A percentile compares a stretch with the other conserved stretches of the same genome.
Evolutionary conservation across 169 alveolate genomes (phyloP).

Genomic region (Plasmodium chabaudi): DNA sequence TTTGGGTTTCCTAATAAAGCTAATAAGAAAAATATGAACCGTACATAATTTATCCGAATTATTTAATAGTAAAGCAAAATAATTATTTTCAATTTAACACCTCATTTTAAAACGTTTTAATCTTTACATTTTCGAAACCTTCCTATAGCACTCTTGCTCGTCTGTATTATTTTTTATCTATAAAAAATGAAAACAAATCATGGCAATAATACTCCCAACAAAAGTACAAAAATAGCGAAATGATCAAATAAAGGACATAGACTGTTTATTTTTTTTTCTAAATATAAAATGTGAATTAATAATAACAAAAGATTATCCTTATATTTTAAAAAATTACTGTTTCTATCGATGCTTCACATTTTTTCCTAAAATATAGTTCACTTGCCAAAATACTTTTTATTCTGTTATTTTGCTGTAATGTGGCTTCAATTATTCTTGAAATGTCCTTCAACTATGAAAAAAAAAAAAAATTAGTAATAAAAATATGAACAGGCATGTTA

Average conservation of each 20-base stretch:
- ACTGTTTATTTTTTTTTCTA: no score
- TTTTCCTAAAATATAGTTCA: conserved; percentile 51
- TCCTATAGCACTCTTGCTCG: conserved; percentile 56
- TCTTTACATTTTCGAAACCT: conserved; percentile 56
- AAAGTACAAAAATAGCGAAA: no score
- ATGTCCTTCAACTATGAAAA: conserved; percentile 33
- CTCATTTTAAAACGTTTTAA: background rate
- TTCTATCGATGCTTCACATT: conserved; percentile 60
- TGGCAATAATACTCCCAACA: no score
- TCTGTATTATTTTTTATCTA: conserved; percentile 34
- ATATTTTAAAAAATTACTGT: conserved; percentile 5
- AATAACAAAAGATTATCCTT: no score
- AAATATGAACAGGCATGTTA: no score
- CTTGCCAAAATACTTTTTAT: conserved; percentile 29
- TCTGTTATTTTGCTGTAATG: conserved; percentile 52
- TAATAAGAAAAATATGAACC: background rate
- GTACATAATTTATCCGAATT: background rate
- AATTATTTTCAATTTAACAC: no score
- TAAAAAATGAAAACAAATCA: background rate
- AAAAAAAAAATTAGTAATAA: no score
- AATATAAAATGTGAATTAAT: no score
- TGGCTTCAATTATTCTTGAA: conserved; percentile 43
- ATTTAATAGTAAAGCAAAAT: no score
- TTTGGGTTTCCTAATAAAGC: conserved; percentile 43
- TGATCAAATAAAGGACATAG: no score